These are phyloP conservation scores for Aspergillus persii DNA, from an alignment of 2,329 filamentous ascomycete genomes.

Conservation along the genomic window DNA sequence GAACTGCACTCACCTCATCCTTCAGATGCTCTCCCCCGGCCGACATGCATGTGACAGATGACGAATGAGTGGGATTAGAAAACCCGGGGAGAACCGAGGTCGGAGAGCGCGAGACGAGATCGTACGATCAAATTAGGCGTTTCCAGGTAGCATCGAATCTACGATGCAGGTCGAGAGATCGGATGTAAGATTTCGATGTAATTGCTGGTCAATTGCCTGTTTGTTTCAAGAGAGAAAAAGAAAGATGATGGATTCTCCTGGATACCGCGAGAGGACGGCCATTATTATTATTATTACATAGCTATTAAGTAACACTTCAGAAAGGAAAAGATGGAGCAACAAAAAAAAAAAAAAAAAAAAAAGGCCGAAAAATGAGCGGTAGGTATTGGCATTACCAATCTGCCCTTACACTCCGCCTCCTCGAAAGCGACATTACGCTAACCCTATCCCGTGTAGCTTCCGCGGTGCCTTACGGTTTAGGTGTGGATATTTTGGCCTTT, in stretches of 20 bases:
- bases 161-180: too few species aligned
- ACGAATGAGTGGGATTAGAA: not conserved
- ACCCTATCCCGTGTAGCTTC: too few species aligned
- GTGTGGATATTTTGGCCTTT: too few species aligned
- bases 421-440: not conserved
- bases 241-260: not conserved
- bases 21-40: constrained; percentile 62
- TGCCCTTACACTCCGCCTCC: too few species aligned
- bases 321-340: too few species aligned
- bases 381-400: too few species aligned
- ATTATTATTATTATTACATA: not conserved
- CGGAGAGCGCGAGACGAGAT: not conserved
- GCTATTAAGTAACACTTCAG: not conserved
- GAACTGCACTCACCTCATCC: constrained; percentile 57
- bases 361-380: not conserved
- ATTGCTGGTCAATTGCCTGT: not conserved
- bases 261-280: too few species aligned
- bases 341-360: not conserved
- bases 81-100: constrained; percentile 2
- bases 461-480: too few species aligned
- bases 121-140: not conserved
- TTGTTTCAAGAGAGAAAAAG: not conserved
- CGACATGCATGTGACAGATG: constrained; percentile 58
- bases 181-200: too few species aligned
- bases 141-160: not conserved